Percentiles rank a stretch among this genome's conserved stretches.
Evolutionary conservation across 257 asterid genomes (phyloP).

Genomic region (Plantago major): DNA sequence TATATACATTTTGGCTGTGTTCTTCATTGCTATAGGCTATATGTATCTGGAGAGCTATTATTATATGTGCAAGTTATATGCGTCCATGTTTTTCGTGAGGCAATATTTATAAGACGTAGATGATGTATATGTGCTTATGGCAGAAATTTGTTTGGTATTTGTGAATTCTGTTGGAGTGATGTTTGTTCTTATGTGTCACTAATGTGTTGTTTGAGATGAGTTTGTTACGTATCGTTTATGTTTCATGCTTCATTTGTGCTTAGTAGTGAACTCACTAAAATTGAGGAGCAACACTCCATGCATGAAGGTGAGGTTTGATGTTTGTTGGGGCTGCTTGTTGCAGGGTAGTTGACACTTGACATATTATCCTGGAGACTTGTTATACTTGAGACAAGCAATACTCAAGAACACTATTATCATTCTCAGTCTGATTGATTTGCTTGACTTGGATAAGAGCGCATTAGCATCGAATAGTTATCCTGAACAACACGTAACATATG

Average conservation of each 20-base stretch:
- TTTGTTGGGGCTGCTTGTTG: background rate
- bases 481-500: too few species aligned
- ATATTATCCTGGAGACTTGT: too few species aligned
- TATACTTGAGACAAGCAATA: too few species aligned
- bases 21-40: slow-evolving; percentile 21
- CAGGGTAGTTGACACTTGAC: background rate
- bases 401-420: too few species aligned
- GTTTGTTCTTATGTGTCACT: slow-evolving; percentile 23
- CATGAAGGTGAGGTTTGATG: background rate
- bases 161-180: slow-evolving; percentile 41
- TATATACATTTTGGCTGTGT: slow-evolving; percentile 8
- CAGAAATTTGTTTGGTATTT: slow-evolving; percentile 14
- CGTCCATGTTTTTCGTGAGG: background rate
- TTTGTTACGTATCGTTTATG: slow-evolving; percentile 25
- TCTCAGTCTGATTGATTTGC: too few species aligned
- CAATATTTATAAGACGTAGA: background rate
- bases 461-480: too few species aligned
- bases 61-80: slow-evolving; percentile 11
- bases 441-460: too few species aligned
- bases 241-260: slow-evolving; percentile 23
- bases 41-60: slow-evolving; percentile 7
- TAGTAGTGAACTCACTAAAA: background rate
- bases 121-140: slow-evolving; percentile 11
- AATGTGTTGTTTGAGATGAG: slow-evolving; percentile 28
- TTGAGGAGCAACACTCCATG: background rate